Evolutionary conservation across 495 filamentous ascomycete species (phyloP).

Genomic region (Lentithecium fluviatile): DNA sequence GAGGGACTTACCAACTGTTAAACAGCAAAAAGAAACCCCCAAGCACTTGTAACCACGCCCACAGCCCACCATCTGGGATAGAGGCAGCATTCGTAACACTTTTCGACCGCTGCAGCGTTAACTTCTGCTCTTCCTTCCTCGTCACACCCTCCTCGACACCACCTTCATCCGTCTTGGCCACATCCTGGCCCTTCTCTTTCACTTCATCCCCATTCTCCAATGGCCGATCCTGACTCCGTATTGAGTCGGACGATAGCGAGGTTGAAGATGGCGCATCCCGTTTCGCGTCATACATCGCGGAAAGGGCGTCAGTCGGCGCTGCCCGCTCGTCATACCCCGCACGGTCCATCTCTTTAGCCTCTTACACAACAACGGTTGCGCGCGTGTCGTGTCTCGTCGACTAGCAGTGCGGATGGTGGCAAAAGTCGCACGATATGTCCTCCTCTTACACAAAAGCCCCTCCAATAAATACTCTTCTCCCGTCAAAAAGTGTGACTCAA

Average conservation of each 20-base stretch:
- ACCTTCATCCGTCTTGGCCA: conserved; percentile 18
- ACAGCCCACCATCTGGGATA: conserved; percentile 51
- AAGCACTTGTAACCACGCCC: conserved; percentile 55
- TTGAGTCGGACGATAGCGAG: not conserved
- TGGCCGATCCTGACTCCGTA: not conserved
- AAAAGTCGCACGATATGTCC: no score
- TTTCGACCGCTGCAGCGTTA: not conserved
- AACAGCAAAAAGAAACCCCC: conserved; percentile 54
- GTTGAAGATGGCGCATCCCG: not conserved
- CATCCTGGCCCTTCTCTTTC: not conserved
- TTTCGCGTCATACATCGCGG: not conserved
- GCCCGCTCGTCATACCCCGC: not conserved
- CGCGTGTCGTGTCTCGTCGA: not conserved
- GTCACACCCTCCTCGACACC: conserved; percentile 25
- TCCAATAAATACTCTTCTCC: no score
- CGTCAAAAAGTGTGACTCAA: no score
- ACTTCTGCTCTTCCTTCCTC: not conserved
- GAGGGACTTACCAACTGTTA: conserved; percentile 52
- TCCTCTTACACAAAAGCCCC: no score
- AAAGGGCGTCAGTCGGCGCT: not conserved
- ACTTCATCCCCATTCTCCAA: not conserved
- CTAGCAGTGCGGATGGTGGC: no score
- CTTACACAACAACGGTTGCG: not conserved
- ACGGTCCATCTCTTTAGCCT: not conserved
- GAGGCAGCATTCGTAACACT: conserved; percentile 38